Conservation (phyloP, 345 rosid species). For the Acer campestre region DNA sequence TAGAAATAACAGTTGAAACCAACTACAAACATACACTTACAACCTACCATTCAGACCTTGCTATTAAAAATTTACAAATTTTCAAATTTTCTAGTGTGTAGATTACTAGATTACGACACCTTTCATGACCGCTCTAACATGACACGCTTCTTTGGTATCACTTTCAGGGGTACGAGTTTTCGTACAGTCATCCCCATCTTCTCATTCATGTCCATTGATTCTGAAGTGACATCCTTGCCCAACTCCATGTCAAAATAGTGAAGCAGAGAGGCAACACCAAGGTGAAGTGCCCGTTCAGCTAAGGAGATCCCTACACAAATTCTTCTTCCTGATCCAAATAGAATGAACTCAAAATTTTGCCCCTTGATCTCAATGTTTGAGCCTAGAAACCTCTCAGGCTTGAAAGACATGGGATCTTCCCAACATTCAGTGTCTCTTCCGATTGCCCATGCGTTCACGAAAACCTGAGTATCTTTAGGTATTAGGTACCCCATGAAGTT, state of each 20-base stretch:
- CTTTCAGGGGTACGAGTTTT: conserved; percentile 37
- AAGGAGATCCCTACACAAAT: conserved; percentile 33
- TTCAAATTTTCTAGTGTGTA: too few species aligned
- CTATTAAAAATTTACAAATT: too few species aligned
- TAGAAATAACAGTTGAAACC: neutral
- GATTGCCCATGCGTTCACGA: conserved; percentile 9
- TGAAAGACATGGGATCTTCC: conserved; percentile 33
- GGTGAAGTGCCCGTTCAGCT: conserved; percentile 24
- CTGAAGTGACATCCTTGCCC: conserved; percentile 22
- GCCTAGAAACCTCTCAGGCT: conserved; percentile 33
- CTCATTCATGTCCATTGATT: conserved; percentile 38
- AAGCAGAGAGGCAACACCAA: conserved; percentile 29
- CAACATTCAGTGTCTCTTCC: conserved; percentile 11
- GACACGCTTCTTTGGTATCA: conserved; percentile 31
- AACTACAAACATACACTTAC: too few species aligned
- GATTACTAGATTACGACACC: too few species aligned
- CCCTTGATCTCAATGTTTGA: conserved; percentile 28
- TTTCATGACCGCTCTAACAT: neutral
- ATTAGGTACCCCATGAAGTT: conserved; percentile 12
- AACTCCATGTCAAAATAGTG: conserved; percentile 44
- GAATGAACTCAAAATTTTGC: conserved; percentile 23
- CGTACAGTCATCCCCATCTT: conserved; percentile 35
- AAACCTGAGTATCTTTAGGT: conserved; percentile 11
- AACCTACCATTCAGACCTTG: too few species aligned
- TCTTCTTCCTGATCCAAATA: conserved; percentile 37